Base-by-base conservation (phyloP, 768 basidiomycete genomes). In the Lentinula boryana region DNA sequence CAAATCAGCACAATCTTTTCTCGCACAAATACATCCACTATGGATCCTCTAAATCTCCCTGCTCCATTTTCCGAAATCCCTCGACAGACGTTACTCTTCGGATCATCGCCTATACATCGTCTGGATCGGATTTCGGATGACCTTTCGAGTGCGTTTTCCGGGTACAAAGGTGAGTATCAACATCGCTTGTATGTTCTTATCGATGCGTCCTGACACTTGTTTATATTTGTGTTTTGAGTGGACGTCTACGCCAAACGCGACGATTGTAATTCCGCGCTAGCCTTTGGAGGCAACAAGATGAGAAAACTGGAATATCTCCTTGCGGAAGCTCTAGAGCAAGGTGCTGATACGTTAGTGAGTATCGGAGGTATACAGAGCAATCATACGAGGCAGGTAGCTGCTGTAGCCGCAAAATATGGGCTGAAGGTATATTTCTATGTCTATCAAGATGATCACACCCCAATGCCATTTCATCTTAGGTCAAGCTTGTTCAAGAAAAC, bases 281-380 rank as follows among this genome's bases (percentile, higher is more conserved):
- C 68, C 1, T 67, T 65, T 21, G 68, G 67, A 10, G 68, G 68
- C 1, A 69, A 69, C 67, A 68, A 69, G 63, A 68, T 66, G 16
- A 62, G 68, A 5, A 69, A 69, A 44, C 63, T 69, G 46, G 67
- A 68, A 48, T 68, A 68, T 27, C 54, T 69, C 3, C 48, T 69
- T 16, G 59, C 67, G 10, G 68, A 69, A 16, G 68, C 68, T 2
- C 60, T 69, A 4, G 56, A 18, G 6, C 62, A 67, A 36, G 62
- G 59, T 4, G 64, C 62, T 15, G 67, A 68, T 32, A 69, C 68
- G 4, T 58, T 69, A 6, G 67, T 69, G 23, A 64, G 63, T 16
- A 69, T 69, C 50, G 68, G 68, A 8, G 68, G 68, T 53, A 63
- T 69, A 1, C 68, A 69, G 48, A 66, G 65, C 46, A 69, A 69